Evolutionary conservation across 2,329 filamentous ascomycete genomes (phyloP), one percentile per base, ranked within the genome.

Genomic region (Boeremia lycopersici): DNA sequence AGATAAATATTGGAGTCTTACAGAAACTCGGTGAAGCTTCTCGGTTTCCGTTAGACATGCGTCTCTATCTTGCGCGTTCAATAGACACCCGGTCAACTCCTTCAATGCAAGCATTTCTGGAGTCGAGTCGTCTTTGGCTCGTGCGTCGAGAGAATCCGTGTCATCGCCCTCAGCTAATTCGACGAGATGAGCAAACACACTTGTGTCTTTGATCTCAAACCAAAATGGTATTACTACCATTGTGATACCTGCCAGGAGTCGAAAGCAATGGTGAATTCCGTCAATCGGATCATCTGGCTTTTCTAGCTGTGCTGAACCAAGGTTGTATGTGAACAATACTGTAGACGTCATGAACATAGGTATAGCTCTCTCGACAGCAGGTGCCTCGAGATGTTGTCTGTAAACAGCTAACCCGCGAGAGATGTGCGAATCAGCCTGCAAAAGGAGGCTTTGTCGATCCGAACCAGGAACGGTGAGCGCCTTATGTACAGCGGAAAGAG

Each of bases 281-380:
- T 55, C 52, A 8, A 72, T 68, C 13, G 69, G 62, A 45, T 72
- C 64, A 28, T 70, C 66, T 25, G 68, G 65, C 28, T 53, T 59
- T 41, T 68, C 62, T 15, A 69, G 40, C 17, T 65, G 65, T n/a
- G 63, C 68, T 4, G 64, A 65, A 9, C 59, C 67, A 33, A 72
- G 65, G 45, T 70, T 67, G 56, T 72, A 72, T 6, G 60, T 67
- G 8, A 70, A 52, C n/a, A 72, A 44, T 1, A 68, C 45, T 8
- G 66, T 60, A 2, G 68, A 68, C 8, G 70, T 48, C n/a, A 70
- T 51, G 39, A 72, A 72, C 69, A 72, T 71, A 0, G 69, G 62
- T 15, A 70, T 47, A 8, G 67, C 61, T 12, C 59, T 57, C 13
- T 67, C 65, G 6, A 49, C 29, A 8, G 23, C 59, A 4, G 69